phyloP scores from a whole-genome alignment of 2,329 filamentous ascomycete species.

The Whalleya microplaca region DNA sequence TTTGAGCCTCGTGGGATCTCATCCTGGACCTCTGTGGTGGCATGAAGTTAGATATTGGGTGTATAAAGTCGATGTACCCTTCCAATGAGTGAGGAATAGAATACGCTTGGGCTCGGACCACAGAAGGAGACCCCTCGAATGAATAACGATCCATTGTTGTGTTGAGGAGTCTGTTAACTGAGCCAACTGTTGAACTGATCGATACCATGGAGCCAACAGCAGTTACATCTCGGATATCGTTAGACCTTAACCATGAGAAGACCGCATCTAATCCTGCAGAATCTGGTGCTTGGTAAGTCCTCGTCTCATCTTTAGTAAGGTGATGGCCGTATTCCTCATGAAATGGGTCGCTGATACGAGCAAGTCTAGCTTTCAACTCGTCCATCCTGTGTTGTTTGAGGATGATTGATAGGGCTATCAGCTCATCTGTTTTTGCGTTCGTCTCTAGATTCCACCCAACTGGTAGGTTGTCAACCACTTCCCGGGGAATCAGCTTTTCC shows the following conservation, averaged over 20 bases:
- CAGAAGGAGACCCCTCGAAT: conserved; percentile 41
- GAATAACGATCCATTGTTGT: conserved; percentile 47
- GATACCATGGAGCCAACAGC: conserved; percentile 47
- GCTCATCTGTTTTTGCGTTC: conserved; percentile 30
- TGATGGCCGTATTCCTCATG: conserved; percentile 34
- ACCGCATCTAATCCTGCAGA: conserved; percentile 42
- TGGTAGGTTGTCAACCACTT: conserved; percentile 25
- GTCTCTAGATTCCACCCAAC: conserved; percentile 33
- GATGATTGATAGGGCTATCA: conserved; percentile 34
- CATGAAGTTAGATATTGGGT: conserved; percentile 55
- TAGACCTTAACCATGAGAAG: conserved; percentile 45
- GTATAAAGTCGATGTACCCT: conserved; percentile 48
- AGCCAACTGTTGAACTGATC: conserved; percentile 45
- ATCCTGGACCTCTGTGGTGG: conserved; percentile 34
- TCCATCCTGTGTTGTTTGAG: conserved; percentile 36
- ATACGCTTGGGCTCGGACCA: conserved; percentile 51
- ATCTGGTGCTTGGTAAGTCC: conserved; percentile 41
- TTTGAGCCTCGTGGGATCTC: conserved; percentile 1
- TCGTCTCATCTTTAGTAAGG: conserved; percentile 43
- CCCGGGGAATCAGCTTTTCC: conserved; percentile 10
- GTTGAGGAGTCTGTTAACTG: conserved; percentile 46
- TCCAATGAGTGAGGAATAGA: conserved; percentile 46
- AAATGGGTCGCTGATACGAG: conserved; percentile 26
- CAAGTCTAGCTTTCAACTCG: conserved; percentile 35
- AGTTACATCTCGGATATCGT: conserved; percentile 40